Evolutionary conservation across 306 rosid species (phyloP).

Genomic region (Corylus heterophylla): DNA sequence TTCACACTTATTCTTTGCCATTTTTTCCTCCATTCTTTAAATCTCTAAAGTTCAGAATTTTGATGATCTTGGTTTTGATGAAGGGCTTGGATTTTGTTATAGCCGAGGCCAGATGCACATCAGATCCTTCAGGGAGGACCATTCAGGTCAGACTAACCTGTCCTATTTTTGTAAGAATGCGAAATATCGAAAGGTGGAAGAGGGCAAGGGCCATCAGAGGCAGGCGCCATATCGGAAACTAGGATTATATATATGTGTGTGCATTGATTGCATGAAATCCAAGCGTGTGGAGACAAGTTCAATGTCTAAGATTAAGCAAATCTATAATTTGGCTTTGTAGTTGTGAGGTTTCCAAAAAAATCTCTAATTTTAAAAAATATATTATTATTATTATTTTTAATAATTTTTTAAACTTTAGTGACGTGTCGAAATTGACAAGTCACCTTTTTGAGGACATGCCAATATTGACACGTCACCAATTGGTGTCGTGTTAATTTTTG

Average conservation of each 20-base stretch:
- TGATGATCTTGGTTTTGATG: conserved; percentile 4
- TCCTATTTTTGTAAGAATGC: conserved; percentile 35
- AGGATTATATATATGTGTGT: not conserved
- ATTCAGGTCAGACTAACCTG: conserved; percentile 58
- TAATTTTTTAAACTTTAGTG: too few species aligned
- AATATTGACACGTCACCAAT: too few species aligned
- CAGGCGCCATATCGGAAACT: conserved; percentile 43
- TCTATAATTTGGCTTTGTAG: not conserved
- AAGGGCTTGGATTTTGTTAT: conserved; percentile 90
- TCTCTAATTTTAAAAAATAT: too few species aligned
- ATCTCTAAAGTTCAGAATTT: not conserved
- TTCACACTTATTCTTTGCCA: not conserved
- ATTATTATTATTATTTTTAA: too few species aligned
- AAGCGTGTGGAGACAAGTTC: not conserved
- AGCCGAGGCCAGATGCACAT: conserved; percentile 87
- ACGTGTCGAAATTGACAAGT: too few species aligned
- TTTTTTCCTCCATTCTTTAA: not conserved
- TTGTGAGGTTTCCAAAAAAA: conserved; percentile 1
- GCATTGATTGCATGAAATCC: not conserved
- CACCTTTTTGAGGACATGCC: too few species aligned
- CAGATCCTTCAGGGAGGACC: conserved; percentile 90
- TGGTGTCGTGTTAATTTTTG: too few species aligned
- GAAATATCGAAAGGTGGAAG: conserved; percentile 50
- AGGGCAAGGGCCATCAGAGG: conserved; percentile 52
- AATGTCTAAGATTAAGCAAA: not conserved